Evolutionary conservation across 768 basidiomycete species (phyloP).

Genomic region (Porphyrellus cyaneotinctus): DNA sequence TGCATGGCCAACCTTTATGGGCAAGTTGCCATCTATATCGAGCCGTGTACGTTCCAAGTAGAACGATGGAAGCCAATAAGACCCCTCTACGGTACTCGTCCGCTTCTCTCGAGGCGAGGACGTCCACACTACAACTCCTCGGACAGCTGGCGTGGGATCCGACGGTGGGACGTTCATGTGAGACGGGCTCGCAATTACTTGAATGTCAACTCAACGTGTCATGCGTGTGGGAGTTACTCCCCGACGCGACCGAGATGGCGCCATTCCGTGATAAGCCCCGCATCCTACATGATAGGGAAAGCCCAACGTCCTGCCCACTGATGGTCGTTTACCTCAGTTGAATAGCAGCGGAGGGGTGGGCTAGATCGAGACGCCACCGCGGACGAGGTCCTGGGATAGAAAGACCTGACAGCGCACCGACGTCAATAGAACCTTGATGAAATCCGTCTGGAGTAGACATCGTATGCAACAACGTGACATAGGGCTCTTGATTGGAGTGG

Average conservation of each 20-base stretch:
- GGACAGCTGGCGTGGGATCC: conserved; percentile 1
- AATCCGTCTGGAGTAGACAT: neutral
- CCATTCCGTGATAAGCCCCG: neutral
- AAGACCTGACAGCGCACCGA: neutral
- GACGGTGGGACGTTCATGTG: neutral
- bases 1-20: neutral
- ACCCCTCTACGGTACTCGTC: neutral
- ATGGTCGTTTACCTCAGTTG: too few relatives aligned
- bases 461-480: neutral
- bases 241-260: neutral
- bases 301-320: too few relatives aligned
- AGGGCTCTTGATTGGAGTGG: neutral
- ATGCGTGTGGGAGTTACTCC: neutral
- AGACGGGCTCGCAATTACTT: conserved; percentile 1
- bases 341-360: too few relatives aligned
- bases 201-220: neutral
- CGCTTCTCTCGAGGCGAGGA: neutral
- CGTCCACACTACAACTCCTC: conserved; percentile 6
- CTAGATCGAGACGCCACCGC: conserved; percentile 6
- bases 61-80: neutral
- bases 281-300: too few relatives aligned
- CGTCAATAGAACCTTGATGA: neutral
- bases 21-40: neutral
- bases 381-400: neutral
- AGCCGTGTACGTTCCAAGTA: conserved; percentile 1